Conservation (phyloP, 495 filamentous ascomycete species). For the Penicillium robsamsonii region DNA sequence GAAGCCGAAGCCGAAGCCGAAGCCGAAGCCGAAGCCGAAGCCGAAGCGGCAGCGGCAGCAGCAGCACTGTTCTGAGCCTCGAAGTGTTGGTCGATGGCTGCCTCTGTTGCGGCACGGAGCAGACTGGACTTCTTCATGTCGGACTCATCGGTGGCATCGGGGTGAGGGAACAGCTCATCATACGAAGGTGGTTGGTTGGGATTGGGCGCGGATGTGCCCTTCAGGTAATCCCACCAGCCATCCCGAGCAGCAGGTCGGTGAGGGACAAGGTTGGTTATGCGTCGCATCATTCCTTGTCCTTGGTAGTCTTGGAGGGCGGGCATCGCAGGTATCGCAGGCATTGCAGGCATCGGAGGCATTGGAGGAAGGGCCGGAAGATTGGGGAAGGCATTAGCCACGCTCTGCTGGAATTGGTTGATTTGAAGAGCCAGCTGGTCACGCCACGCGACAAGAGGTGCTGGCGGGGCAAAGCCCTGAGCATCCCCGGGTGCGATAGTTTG, state of each 20-base stretch:
- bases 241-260: conserved; percentile 51
- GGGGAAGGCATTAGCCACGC: conserved; percentile 64
- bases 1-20: conserved; percentile 10
- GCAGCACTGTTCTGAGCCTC: conserved; percentile 51
- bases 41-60: conserved; percentile 13
- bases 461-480: conserved; percentile 48
- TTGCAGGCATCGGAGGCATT: conserved; percentile 60
- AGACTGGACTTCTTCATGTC: conserved; percentile 62
- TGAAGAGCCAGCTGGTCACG: conserved; percentile 74
- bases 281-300: conserved; percentile 66
- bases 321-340: conserved; percentile 58
- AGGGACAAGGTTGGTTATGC: conserved; percentile 72
- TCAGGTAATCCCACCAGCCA: conserved; percentile 69
- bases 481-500: conserved; percentile 30
- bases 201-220: conserved; percentile 46
- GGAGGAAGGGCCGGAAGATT: conserved; percentile 59
- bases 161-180: conserved; percentile 70
- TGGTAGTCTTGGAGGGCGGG: conserved; percentile 71
- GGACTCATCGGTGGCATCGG: conserved; percentile 40
- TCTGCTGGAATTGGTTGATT: conserved; percentile 77
- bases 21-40: conserved; percentile 6
- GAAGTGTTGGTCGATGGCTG: conserved; percentile 65
- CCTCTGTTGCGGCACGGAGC: conserved; percentile 61
- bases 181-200: conserved; percentile 67
- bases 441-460: conserved; percentile 67